A percentile compares a stretch with the other conserved stretches of the same genome.
Evolutionary conservation across 192 early-diverging fungal genomes (phyloP).

Genomic region (Chytriomyces hyalinus): DNA sequence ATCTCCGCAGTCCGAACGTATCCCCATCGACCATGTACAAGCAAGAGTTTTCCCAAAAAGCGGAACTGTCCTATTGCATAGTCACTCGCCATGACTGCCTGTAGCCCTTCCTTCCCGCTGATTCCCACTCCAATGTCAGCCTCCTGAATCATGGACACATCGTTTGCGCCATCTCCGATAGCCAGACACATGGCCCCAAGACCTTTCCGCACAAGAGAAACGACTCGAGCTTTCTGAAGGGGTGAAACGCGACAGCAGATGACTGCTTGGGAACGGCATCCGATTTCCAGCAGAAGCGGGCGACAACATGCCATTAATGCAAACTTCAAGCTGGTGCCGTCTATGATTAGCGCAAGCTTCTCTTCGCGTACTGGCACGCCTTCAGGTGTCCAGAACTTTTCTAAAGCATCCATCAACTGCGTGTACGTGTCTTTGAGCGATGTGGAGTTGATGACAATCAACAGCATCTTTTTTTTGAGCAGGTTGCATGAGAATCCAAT

Average conservation of each 20-base stretch:
- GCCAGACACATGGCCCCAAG: slow-evolving; percentile 72
- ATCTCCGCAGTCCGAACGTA: slow-evolving; percentile 90
- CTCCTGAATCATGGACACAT: slow-evolving; percentile 67
- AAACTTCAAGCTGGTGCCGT: slow-evolving; percentile 62
- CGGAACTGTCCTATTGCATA: slow-evolving; percentile 93
- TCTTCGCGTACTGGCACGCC: slow-evolving; percentile 38
- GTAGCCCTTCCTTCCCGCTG: slow-evolving; percentile 69
- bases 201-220: slow-evolving; percentile 82
- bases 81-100: slow-evolving; percentile 94
- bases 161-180: slow-evolving; percentile 69
- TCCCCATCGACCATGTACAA: slow-evolving; percentile 92
- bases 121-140: slow-evolving; percentile 73
- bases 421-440: slow-evolving; percentile 55
- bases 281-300: slow-evolving; percentile 58
- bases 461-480: slow-evolving; percentile 50
- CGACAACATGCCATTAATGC: slow-evolving; percentile 74
- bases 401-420: slow-evolving; percentile 64
- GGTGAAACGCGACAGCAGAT: slow-evolving; percentile 93
- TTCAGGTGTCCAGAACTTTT: slow-evolving; percentile 58
- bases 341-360: slow-evolving; percentile 58
- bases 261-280: slow-evolving; percentile 70
- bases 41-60: slow-evolving; percentile 81
- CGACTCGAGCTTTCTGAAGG: slow-evolving; percentile 95
- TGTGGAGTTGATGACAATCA: slow-evolving; percentile 58
- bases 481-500: slow-evolving; percentile 85